These are phyloP conservation scores for Cladobotryum protrusum DNA, from an alignment of 2,329 filamentous ascomycete species.

Conservation along the genomic window DNA sequence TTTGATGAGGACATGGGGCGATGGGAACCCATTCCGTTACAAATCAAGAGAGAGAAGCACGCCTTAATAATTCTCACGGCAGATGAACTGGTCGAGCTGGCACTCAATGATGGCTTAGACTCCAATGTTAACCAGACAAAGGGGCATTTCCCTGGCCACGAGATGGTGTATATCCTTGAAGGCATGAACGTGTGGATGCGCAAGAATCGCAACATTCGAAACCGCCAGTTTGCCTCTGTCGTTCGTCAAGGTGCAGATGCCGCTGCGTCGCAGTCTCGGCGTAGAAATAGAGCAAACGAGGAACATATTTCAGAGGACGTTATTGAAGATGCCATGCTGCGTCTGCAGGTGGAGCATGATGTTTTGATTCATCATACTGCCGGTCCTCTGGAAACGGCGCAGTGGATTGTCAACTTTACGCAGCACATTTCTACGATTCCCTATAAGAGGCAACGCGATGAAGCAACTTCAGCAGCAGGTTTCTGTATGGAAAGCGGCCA, in stretches of 20 bases:
- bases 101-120: constrained; percentile 47
- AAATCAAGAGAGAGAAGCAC: constrained; percentile 51
- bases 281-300: constrained; percentile 33
- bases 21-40: constrained; percentile 57
- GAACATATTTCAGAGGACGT: constrained; percentile 59
- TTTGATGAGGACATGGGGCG: constrained; percentile 56
- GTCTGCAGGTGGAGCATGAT: constrained; percentile 61
- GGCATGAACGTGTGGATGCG: constrained; percentile 60
- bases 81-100: constrained; percentile 59
- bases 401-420: constrained; percentile 68
- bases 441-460: constrained; percentile 54
- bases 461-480: constrained; percentile 45
- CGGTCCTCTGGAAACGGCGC: constrained; percentile 55
- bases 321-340: constrained; percentile 65
- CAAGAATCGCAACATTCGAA: constrained; percentile 61
- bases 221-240: constrained; percentile 60
- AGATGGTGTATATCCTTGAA: constrained; percentile 65
- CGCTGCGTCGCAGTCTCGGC: constrained; percentile 22
- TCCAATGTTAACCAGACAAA: constrained; percentile 52
- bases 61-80: constrained; percentile 57
- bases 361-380: constrained; percentile 65
- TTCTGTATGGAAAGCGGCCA: constrained; percentile 80
- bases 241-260: constrained; percentile 40
- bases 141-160: constrained; percentile 44
- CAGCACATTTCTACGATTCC: constrained; percentile 73